These are phyloP conservation scores for Agaricales sp. DNA, from an alignment of 1,284 basidiomycete species.

Conservation along the genomic window DNA sequence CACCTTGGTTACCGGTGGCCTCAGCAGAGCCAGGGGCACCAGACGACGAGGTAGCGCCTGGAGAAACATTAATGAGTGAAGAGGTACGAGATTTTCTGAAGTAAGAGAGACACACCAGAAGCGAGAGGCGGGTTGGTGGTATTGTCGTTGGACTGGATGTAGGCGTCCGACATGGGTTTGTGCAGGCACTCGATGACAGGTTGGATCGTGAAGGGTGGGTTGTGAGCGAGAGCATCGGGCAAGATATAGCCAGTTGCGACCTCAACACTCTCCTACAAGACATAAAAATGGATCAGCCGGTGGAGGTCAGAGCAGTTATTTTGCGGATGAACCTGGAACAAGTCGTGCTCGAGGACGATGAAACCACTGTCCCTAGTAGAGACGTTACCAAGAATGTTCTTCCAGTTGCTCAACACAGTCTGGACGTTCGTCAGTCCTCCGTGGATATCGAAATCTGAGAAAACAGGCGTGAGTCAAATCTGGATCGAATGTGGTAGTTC, in stretches of 20 bases:
- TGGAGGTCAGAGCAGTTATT: not conserved
- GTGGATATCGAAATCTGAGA: constrained; percentile 66
- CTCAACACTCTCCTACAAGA: constrained; percentile 41
- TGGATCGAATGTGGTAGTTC: not conserved
- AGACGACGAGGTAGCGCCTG: constrained; percentile 20
- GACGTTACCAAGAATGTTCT: constrained; percentile 47
- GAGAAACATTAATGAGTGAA: constrained; percentile 13
- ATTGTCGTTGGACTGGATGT: constrained; percentile 63
- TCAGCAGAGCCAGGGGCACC: constrained; percentile 26
- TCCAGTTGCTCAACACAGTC: constrained; percentile 55
- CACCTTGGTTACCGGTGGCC: constrained; percentile 16
- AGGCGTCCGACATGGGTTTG: constrained; percentile 44
- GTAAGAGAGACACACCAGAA: constrained; percentile 17
- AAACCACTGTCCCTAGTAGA: constrained; percentile 43
- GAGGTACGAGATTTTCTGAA: not conserved
- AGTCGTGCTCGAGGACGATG: constrained; percentile 69
- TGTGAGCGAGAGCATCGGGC: constrained; percentile 52
- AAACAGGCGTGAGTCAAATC: constrained; percentile 3
- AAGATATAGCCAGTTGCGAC: constrained; percentile 65
- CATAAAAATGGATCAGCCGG: not conserved
- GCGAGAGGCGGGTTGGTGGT: constrained; percentile 36
- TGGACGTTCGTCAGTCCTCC: constrained; percentile 49
- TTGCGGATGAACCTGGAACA: constrained; percentile 40
- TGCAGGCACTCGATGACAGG: constrained; percentile 63
- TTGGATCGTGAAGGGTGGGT: constrained; percentile 48